phyloP scores from a whole-genome alignment of 2,329 filamentous ascomycete species.

The Trichoderma semiorbis region DNA sequence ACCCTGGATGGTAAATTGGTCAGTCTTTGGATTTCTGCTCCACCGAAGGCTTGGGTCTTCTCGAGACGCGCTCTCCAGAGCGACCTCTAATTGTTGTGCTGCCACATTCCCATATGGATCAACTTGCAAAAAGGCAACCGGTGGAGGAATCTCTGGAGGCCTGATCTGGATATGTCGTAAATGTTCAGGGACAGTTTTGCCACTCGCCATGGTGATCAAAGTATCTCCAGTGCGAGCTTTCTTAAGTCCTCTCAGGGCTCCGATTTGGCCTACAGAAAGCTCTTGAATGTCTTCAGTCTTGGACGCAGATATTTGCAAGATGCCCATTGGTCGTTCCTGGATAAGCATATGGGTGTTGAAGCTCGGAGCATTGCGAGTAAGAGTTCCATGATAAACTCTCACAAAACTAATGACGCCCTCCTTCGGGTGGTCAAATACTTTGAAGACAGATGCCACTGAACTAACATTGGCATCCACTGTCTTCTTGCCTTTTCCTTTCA shows the following conservation, averaged over 20 bases:
- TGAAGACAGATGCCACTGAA: conserved; percentile 73
- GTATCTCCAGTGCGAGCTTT: conserved; percentile 93
- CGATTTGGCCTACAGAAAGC: conserved; percentile 84
- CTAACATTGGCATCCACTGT: conserved; percentile 36
- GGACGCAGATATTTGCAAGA: conserved; percentile 86
- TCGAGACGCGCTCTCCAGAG: conserved; percentile 72
- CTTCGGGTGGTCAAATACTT: conserved; percentile 84
- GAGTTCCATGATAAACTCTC: conserved; percentile 80
- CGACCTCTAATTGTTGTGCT: conserved; percentile 73
- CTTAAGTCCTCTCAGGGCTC: conserved; percentile 87
- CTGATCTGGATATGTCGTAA: conserved; percentile 76
- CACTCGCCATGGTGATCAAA: conserved; percentile 66
- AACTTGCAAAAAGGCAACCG: conserved; percentile 94
- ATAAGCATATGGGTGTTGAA: conserved; percentile 83
- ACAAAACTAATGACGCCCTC: conserved; percentile 89
- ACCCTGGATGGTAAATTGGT: conserved; percentile 87
- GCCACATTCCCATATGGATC: conserved; percentile 75
- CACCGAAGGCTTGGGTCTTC: conserved; percentile 93
- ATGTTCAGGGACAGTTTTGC: conserved; percentile 61
- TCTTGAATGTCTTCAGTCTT: conserved; percentile 80
- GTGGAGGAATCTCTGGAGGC: conserved; percentile 84
- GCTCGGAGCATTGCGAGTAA: conserved; percentile 69
- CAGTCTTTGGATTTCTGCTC: conserved; percentile 80
- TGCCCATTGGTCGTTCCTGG: conserved; percentile 74
- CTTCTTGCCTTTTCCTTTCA: conserved; percentile 39